A percentile compares a stretch with the other conserved stretches of the same genome.
Conservation (phyloP, 2,329 filamentous ascomycete species). For the Calonectria leucothoes region DNA sequence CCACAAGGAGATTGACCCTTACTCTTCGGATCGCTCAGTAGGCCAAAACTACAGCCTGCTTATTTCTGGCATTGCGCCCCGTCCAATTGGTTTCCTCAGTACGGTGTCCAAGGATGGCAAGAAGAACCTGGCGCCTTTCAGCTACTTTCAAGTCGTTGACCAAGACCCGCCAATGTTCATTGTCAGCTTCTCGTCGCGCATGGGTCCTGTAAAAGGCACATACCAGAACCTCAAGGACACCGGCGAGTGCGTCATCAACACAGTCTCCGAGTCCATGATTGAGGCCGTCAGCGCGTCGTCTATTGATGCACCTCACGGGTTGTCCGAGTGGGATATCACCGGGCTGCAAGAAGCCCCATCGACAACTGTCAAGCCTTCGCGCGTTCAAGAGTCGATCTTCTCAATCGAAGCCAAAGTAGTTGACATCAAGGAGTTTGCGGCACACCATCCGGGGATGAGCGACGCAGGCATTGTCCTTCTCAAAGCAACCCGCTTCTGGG, state of each 20-base stretch:
- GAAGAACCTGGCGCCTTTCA: constrained; percentile 83
- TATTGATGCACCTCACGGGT: constrained; percentile 79
- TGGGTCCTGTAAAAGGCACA: constrained; percentile 76
- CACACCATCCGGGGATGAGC: constrained; percentile 36
- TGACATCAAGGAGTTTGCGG: constrained; percentile 42
- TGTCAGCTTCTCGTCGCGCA: constrained; percentile 58
- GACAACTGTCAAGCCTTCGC: constrained; percentile 37
- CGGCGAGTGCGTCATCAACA: constrained; percentile 82
- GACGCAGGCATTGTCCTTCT: constrained; percentile 38
- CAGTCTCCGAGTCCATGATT: constrained; percentile 82
- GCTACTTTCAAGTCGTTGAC: constrained; percentile 82
- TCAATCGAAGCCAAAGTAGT: constrained; percentile 43
- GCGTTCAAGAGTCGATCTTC: constrained; percentile 42
- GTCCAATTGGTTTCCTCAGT: constrained; percentile 75
- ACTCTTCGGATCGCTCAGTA: constrained; percentile 74
- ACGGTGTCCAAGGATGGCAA: constrained; percentile 67
- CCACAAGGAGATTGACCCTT: constrained; percentile 83
- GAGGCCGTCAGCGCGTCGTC: constrained; percentile 83
- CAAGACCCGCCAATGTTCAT: constrained; percentile 87
- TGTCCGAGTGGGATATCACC: constrained; percentile 79
- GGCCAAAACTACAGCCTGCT: constrained; percentile 87
- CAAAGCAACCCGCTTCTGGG: constrained; percentile 46
- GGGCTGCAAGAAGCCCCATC: constrained; percentile 55
- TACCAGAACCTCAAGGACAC: constrained; percentile 76
- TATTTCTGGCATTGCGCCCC: constrained; percentile 81